Base-by-base conservation (phyloP, 176 grass and related monocot genomes). In the Rhynchospora pubera region DNA sequence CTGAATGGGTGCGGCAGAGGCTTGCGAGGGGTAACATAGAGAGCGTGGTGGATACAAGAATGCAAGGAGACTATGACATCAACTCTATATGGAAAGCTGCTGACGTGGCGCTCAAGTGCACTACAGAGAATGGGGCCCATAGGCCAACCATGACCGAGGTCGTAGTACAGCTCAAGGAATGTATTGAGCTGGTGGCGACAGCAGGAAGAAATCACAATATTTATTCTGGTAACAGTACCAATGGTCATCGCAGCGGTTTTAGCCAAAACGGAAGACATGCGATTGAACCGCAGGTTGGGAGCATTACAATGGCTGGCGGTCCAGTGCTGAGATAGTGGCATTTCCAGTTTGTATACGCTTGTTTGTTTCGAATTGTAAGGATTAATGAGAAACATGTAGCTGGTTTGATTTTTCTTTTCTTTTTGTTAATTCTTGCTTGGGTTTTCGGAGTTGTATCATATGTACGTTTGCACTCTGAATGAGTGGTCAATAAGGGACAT, bases 81-180 rank as follows among this genome's bases (percentile, higher is more conserved):
- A 93, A 91, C 3, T 48, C 23, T 0, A 63, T 85, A 19, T 93
- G 91, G 89, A 91, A 91, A 70, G 82, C 24, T n/a, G 78, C 84
- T 2, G 89, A 93, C 19, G 14, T 91, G 4, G 91, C 91, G 0
- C 82, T 93, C 26, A 91, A 89, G 50, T 91, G 91, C 78, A 93
- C 89, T 2, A 18, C 79, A 2, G 69, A 77, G 0, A 4, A 2
- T 12, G 78, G 55, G 0, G 42, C 28, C 0, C 84, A 87, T 6
- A 73, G 89, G 6, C 91, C 91, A 6, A 77, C 77, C 22, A 91
- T 93, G 91, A 81, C 91, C 2, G 84, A 93, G 1, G 84, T 93
- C 7, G 89, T 86, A 21, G 46, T 43, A 30, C 86, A 91, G 65
- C 62, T 93, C n/a, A 72, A 89, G 9, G 84, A 89, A 26, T 91